These are phyloP conservation scores for Viola pubescens DNA, from an alignment of 441 rosid genomes.

Conservation along the genomic window DNA sequence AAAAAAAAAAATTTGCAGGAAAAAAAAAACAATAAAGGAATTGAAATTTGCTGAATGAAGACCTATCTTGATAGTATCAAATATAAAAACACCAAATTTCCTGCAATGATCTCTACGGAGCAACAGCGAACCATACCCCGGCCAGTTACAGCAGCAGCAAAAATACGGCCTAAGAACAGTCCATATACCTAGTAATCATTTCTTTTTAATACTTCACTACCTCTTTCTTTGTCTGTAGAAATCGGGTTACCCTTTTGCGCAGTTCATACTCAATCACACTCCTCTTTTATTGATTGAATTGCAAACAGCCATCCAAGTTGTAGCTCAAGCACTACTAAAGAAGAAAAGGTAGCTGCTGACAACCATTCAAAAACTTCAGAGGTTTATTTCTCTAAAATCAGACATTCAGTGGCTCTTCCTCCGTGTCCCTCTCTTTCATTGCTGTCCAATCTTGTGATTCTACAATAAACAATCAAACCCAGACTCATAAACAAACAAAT, in stretches of 20 bases:
- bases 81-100: background rate
- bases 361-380: conserved; percentile 5
- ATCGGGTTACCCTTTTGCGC: background rate
- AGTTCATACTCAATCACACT: conserved; percentile 4
- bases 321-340: background rate
- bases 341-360: conserved; percentile 7
- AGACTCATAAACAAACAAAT: background rate
- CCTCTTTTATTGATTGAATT: conserved; percentile 15
- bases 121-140: background rate
- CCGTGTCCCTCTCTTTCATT: conserved; percentile 59
- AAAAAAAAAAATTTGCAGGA: background rate
- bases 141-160: background rate
- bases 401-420: conserved; percentile 62
- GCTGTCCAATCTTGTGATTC: conserved; percentile 63
- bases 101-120: background rate
- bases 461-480: conserved; percentile 5
- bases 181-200: conserved; percentile 15
- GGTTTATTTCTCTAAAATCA: conserved; percentile 20
- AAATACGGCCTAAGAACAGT: conserved; percentile 7
- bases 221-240: conserved; percentile 7
- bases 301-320: conserved; percentile 15
- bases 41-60: background rate
- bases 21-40: too few relatives aligned
- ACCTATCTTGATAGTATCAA: background rate
- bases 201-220: background rate